Evolutionary conservation across 2,329 filamentous ascomycete genomes (phyloP).

Genomic region (Penicillium verrucosum): DNA sequence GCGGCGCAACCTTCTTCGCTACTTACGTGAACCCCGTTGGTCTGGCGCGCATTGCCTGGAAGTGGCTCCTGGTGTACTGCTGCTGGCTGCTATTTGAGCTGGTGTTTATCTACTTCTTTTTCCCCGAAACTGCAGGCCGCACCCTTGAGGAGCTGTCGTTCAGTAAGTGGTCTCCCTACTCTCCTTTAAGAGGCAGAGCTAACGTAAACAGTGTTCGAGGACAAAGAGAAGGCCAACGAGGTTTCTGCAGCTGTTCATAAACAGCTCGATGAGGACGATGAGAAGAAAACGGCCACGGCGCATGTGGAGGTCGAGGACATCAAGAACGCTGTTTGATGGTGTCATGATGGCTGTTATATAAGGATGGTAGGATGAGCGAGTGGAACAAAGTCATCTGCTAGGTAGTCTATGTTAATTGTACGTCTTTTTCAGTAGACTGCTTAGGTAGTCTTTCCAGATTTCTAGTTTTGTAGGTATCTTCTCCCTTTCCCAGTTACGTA

Average conservation of each 20-base stretch:
- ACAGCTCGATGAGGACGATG: slow-evolving; percentile 27
- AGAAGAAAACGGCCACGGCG: slow-evolving; percentile 1
- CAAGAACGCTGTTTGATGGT: slow-evolving; percentile 6
- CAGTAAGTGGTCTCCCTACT: slow-evolving; percentile 29
- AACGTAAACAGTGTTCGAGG: slow-evolving; percentile 37
- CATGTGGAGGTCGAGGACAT: slow-evolving; percentile 10
- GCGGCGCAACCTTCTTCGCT: slow-evolving; percentile 50
- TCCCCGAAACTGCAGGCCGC: slow-evolving; percentile 43
- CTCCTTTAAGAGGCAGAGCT: slow-evolving; percentile 3
- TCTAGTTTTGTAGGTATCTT: too few species aligned
- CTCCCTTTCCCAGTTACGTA: too few species aligned
- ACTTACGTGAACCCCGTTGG: slow-evolving; percentile 49
- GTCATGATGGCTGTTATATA: background rate
- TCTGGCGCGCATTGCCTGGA: slow-evolving; percentile 44
- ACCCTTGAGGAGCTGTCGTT: slow-evolving; percentile 49
- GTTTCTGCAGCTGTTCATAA: slow-evolving; percentile 39
- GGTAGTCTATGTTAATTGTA: too few species aligned
- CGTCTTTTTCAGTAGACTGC: too few species aligned
- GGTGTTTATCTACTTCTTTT: slow-evolving; percentile 45
- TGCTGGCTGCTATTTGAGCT: slow-evolving; percentile 44
- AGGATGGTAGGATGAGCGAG: background rate
- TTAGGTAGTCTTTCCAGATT: too few species aligned
- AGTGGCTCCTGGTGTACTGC: slow-evolving; percentile 46
- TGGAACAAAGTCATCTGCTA: background rate
- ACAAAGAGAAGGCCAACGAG: slow-evolving; percentile 34